Conservation (phyloP, 768 basidiomycete species). For the Boletus rubroflammeus region DNA sequence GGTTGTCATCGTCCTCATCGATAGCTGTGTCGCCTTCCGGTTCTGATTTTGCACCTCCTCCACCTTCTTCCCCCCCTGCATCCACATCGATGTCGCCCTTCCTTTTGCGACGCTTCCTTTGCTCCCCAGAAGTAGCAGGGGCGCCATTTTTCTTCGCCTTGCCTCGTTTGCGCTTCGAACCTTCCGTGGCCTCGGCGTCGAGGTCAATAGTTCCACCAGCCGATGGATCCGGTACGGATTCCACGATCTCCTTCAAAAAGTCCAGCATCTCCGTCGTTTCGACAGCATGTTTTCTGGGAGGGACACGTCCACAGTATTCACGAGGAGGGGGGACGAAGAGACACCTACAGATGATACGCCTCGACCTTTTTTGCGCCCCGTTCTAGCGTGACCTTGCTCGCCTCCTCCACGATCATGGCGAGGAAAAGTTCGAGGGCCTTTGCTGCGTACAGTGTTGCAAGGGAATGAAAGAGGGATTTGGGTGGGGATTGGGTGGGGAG, state of each 20-base stretch:
- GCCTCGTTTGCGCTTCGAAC: constrained; percentile 53
- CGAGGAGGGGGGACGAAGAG: neutral
- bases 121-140: constrained; percentile 32
- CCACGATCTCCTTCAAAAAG: constrained; percentile 91
- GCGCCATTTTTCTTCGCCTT: constrained; percentile 50
- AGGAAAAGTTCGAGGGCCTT: constrained; percentile 95
- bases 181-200: constrained; percentile 54
- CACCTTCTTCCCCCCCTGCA: constrained; percentile 34
- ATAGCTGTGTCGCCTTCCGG: constrained; percentile 34
- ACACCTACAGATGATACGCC: constrained; percentile 85
- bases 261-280: constrained; percentile 86
- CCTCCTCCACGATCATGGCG: constrained; percentile 75
- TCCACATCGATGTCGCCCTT: constrained; percentile 34
- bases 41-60: constrained; percentile 36
- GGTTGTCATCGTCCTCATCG: constrained; percentile 44
- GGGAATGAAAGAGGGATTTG: neutral
- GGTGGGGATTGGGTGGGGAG: neutral
- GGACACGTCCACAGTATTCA: constrained; percentile 1
- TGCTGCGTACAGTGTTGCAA: constrained; percentile 45
- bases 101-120: constrained; percentile 51
- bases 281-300: constrained; percentile 82
- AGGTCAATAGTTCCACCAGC: constrained; percentile 76
- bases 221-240: constrained; percentile 81
- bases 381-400: constrained; percentile 72
- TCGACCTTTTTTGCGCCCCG: constrained; percentile 88